A percentile compares a stretch with the other conserved stretches of the same genome.
Conservation (phyloP, 495 filamentous ascomycete genomes). For the Usnea hakonensis region DNA sequence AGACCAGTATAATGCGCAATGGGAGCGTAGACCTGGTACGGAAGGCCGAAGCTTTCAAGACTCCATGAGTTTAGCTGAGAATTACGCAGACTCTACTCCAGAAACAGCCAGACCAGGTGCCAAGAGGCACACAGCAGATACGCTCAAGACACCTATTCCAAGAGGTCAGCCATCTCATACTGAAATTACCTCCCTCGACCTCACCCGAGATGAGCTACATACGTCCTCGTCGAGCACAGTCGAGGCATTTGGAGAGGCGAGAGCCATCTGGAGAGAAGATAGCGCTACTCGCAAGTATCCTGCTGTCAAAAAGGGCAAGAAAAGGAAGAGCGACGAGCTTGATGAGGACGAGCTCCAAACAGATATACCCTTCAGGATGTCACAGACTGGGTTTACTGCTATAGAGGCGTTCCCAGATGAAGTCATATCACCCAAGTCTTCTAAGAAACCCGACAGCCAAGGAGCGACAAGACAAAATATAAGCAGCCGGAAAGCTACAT, state of each 20-base stretch:
- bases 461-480: background rate
- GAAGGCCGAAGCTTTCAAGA: background rate
- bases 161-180: constrained; percentile 21
- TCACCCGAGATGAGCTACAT: constrained; percentile 53
- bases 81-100: background rate
- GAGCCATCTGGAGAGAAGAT: constrained; percentile 53
- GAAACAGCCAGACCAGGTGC: constrained; percentile 17
- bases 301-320: constrained; percentile 49
- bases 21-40: constrained; percentile 28
- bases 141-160: constrained; percentile 19
- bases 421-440: constrained; percentile 24
- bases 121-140: constrained; percentile 23
- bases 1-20: constrained; percentile 27
- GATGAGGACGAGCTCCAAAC: constrained; percentile 35
- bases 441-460: constrained; percentile 1
- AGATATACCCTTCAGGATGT: constrained; percentile 14
- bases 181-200: constrained; percentile 58
- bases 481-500: background rate
- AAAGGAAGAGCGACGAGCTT: constrained; percentile 68
- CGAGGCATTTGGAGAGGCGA: constrained; percentile 46
- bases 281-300: constrained; percentile 40
- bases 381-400: constrained; percentile 26
- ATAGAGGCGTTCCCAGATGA: constrained; percentile 29
- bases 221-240: constrained; percentile 36
- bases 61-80: background rate